A percentile compares a stretch with the other conserved stretches of the same genome.
These are phyloP conservation scores for Alternaria sp. DNA, from an alignment of 2,329 filamentous ascomycete species.

Conservation along the genomic window DNA sequence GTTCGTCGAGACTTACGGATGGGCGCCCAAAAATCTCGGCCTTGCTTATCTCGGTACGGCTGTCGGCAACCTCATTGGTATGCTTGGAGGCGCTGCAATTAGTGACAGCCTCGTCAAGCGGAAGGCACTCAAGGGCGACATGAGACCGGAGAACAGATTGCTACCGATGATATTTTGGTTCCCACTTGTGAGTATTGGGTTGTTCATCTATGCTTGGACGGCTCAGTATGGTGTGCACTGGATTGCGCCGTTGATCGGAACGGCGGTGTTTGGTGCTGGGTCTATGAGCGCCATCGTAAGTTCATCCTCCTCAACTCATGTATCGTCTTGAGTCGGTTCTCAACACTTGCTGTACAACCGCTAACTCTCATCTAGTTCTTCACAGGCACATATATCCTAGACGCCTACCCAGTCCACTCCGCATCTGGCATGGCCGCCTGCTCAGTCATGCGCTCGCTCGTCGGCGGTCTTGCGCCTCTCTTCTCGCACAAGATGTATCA, in stretches of 20 bases:
- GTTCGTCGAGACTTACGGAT: conserved; percentile 29
- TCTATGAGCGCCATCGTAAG: conserved; percentile 4
- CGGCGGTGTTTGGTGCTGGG: conserved; percentile 1
- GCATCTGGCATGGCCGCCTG: conserved; percentile 63
- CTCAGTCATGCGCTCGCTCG: conserved; percentile 59
- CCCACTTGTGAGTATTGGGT: conserved; percentile 25
- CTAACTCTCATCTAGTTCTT: conserved; percentile 15
- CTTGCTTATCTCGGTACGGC: conserved; percentile 34
- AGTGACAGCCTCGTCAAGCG: conserved; percentile 34
- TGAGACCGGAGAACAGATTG: conserved; percentile 22
- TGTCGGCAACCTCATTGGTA: conserved; percentile 42
- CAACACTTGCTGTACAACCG: not conserved
- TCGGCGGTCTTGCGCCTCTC: conserved; percentile 65
- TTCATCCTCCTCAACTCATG: not conserved
- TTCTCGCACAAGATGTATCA: conserved; percentile 64
- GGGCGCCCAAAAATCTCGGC: conserved; percentile 19
- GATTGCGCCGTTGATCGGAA: conserved; percentile 36
- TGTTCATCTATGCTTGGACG: conserved; percentile 42
- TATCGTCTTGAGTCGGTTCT: not conserved
- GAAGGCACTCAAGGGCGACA: conserved; percentile 17
- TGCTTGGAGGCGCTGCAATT: conserved; percentile 36
- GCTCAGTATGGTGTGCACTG: conserved; percentile 30
- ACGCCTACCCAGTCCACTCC: conserved; percentile 55
- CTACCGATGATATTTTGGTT: conserved; percentile 33
- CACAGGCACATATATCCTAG: conserved; percentile 65